Evolutionary conservation across 768 basidiomycete species (phyloP).

Genomic region (Phlegmacium glaucopus): DNA sequence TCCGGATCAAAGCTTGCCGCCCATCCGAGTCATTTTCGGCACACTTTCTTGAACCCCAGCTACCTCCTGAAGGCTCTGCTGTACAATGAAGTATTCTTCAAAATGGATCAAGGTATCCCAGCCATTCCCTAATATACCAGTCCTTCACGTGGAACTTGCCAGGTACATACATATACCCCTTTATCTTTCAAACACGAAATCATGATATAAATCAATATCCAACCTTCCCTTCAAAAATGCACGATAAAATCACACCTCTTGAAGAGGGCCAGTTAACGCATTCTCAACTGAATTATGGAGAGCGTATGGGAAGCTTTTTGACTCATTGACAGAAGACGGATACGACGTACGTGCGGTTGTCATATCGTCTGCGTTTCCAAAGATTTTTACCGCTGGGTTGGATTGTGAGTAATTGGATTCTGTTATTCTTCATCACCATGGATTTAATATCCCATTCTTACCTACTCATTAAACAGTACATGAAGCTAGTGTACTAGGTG

Average conservation of each 20-base stretch:
- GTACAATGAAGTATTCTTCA: conserved; percentile 21
- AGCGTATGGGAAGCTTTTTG: conserved; percentile 63
- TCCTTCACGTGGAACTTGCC: conserved; percentile 42
- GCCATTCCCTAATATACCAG: conserved; percentile 29
- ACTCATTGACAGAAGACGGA: conserved; percentile 44
- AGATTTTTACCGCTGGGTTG: conserved; percentile 80
- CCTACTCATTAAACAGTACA: conserved; percentile 21
- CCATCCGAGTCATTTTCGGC: too few relatives aligned
- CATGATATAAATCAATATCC: too few relatives aligned
- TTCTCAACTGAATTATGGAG: conserved; percentile 67
- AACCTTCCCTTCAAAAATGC: too few relatives aligned
- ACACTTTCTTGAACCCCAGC: too few relatives aligned
- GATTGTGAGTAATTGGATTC: conserved; percentile 51
- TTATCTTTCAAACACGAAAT: neutral
- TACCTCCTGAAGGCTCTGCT: too few relatives aligned
- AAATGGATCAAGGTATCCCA: conserved; percentile 42
- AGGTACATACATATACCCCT: conserved; percentile 26
- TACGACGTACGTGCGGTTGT: conserved; percentile 68
- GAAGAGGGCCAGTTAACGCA: conserved; percentile 65
- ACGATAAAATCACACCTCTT: neutral
- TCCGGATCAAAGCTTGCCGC: too few relatives aligned
- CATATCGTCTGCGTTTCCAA: conserved; percentile 64
- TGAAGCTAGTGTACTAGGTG: conserved; percentile 24
- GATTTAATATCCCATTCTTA: too few relatives aligned
- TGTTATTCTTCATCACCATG: neutral